These are phyloP conservation scores for Thelephora ganbajun DNA, from an alignment of 768 basidiomycete genomes.

Conservation along the genomic window DNA sequence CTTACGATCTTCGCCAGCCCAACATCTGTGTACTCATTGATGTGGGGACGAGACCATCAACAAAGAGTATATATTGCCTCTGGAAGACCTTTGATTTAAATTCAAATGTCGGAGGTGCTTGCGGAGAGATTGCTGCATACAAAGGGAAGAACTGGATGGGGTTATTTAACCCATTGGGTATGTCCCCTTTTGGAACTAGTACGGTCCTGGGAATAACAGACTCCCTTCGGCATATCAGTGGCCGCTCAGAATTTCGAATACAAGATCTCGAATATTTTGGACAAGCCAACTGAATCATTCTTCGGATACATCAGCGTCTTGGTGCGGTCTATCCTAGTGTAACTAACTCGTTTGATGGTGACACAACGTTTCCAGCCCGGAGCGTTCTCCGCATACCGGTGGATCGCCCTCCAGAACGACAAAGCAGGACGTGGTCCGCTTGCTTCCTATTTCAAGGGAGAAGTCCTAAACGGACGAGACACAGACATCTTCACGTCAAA, in stretches of 20 bases:
- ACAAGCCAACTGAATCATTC: constrained; percentile 72
- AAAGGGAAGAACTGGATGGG: constrained; percentile 79
- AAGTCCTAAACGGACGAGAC: constrained; percentile 68
- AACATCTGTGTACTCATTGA: constrained; percentile 90
- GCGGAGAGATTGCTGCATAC: constrained; percentile 90
- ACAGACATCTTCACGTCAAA: constrained; percentile 93
- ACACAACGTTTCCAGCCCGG: constrained; percentile 42
- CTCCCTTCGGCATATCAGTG: constrained; percentile 25
- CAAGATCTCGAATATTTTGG: constrained; percentile 81
- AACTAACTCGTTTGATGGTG: neutral
- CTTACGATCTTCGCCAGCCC: constrained; percentile 30
- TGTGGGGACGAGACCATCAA: constrained; percentile 84
- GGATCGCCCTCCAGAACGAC: constrained; percentile 78
- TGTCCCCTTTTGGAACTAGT: constrained; percentile 5
- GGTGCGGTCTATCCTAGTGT: constrained; percentile 23
- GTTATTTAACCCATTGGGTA: constrained; percentile 75
- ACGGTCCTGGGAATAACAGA: neutral
- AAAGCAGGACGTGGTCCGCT: constrained; percentile 72
- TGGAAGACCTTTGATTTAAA: constrained; percentile 94
- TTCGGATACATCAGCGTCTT: constrained; percentile 96
- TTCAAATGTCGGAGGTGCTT: constrained; percentile 88
- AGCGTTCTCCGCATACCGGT: constrained; percentile 76
- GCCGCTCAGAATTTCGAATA: constrained; percentile 96
- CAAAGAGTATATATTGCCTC: constrained; percentile 80
- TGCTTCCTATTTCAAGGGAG: constrained; percentile 96